Conservation (phyloP, 805 yeast genomes). For the Cyberlindnera maclurae region DNA sequence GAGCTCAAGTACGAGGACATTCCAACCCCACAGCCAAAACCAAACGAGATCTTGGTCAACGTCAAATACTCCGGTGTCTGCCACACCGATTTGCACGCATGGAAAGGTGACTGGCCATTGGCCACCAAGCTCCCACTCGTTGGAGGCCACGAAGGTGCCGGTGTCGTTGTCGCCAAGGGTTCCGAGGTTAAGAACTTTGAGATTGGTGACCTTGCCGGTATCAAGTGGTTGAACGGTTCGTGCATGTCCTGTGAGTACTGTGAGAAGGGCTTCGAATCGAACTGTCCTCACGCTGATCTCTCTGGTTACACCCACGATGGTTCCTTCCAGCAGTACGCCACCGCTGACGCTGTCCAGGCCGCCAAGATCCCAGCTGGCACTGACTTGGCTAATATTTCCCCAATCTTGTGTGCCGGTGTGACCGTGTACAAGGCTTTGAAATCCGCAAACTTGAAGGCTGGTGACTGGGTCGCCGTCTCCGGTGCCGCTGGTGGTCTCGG, state of each 20-base stretch:
- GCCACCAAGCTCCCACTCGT: conserved; percentile 53
- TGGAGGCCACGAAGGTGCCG: conserved; percentile 75
- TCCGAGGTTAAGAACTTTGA: conserved; percentile 52
- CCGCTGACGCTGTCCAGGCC: conserved; percentile 61
- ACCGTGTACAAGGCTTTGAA: conserved; percentile 66
- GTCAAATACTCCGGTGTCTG: conserved; percentile 72
- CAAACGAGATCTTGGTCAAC: conserved; percentile 57
- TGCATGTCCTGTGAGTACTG: conserved; percentile 63
- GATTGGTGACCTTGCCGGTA: conserved; percentile 61
- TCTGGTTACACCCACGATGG: conserved; percentile 41
- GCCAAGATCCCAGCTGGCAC: conserved; percentile 55
- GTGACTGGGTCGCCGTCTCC: conserved; percentile 69
- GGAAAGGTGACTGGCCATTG: conserved; percentile 35
- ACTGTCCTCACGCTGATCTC: conserved; percentile 65
- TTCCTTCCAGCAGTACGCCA: conserved; percentile 61
- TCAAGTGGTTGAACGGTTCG: conserved; percentile 66
- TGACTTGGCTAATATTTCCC: conserved; percentile 52
- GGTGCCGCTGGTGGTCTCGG: conserved; percentile 87
- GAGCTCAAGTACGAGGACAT: conserved; percentile 42
- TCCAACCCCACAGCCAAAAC: conserved; percentile 53
- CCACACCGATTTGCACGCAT: conserved; percentile 70
- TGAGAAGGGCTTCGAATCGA: conserved; percentile 50
- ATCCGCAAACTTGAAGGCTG: conserved; percentile 50
- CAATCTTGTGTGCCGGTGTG: conserved; percentile 36
- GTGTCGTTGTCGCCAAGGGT: conserved; percentile 61